Base-by-base conservation (phyloP, 139 green algal genomes). In the Penium margaritaceum region DNA sequence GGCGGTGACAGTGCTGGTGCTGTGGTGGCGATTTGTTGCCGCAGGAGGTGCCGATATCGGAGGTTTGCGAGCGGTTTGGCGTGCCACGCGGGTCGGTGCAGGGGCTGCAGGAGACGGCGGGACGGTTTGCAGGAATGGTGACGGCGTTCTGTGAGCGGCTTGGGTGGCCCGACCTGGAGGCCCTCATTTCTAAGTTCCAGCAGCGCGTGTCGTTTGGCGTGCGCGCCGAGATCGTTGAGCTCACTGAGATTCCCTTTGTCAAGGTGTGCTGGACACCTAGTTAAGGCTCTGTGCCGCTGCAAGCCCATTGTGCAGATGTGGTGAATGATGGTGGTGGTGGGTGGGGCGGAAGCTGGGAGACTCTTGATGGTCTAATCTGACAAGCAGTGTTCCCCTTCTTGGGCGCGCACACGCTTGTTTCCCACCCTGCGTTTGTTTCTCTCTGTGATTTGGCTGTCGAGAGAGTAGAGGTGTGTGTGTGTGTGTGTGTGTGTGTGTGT, bases 221-320 rank as follows among this genome's bases (percentile, higher is more conserved):
- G 19, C 27, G 32, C 17, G 21, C n/a, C 19, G 67, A 82, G 67
- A 65, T 74, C 14, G 34, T 82, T 6, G 75, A 82, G 27, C 67
- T 82, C 43, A 79, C 69, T 30, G 54, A 64, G 15, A 79, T 82
- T 61, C 75, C 75, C 12, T 61, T 67, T 43, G 68, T 82, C 7
- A 80, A 80, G 73, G 64, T 78, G 29, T 14, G 14, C 21, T 34
- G 2, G 14, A 15, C 14, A 4, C 7, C 9, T 7, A 7, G 12
- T 7, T 21, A 51, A 51, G 12, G 12, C 41, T 12, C 41, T 7
- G 9, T 51, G 9, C 41, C 41, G 41, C 12, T 7, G 41, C 7
- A 55, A 55, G 2, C 2, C 0, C 2, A 0, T 0, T n/a, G n/a
- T n/a, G n/a, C n/a, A n/a, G n/a, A n/a, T n/a, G n/a, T n/a, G n/a